A percentile compares a stretch with the other conserved stretches of the same genome.
Conservation (phyloP, 305 asterid genomes). For the Andrographis paniculata region DNA sequence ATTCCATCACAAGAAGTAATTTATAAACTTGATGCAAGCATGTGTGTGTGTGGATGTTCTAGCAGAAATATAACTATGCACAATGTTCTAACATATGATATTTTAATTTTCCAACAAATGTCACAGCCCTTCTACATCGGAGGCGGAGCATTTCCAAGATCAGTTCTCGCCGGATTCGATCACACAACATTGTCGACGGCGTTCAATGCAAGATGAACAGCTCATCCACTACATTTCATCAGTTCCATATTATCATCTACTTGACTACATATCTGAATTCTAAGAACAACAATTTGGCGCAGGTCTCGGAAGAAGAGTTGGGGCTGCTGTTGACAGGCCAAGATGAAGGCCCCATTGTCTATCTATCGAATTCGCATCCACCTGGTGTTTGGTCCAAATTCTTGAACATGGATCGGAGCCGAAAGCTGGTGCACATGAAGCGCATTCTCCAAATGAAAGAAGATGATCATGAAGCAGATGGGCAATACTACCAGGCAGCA, state of each 20-base stretch:
- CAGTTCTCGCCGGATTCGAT: slow-evolving; percentile 55
- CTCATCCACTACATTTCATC: neutral
- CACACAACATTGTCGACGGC: slow-evolving; percentile 33
- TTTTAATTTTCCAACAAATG: neutral
- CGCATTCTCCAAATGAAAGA: slow-evolving; percentile 18
- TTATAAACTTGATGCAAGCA: no score
- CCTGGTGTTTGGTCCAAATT: slow-evolving; percentile 49
- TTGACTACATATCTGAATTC: neutral
- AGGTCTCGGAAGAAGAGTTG: slow-evolving; percentile 53
- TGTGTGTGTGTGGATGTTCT: no score
- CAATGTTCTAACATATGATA: neutral
- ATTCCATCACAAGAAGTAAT: no score
- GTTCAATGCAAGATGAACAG: slow-evolving; percentile 34
- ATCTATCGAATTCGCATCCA: slow-evolving; percentile 27
- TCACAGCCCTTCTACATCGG: slow-evolving; percentile 41
- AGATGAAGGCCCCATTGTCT: slow-evolving; percentile 46
- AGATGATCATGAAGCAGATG: slow-evolving; percentile 17
- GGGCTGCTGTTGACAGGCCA: slow-evolving; percentile 35
- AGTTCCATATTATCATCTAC: neutral
- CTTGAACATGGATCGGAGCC: slow-evolving; percentile 31
- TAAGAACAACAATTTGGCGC: neutral
- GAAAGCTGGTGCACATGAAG: slow-evolving; percentile 39
- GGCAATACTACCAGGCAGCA: slow-evolving; percentile 12
- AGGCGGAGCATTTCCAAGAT: slow-evolving; percentile 48
- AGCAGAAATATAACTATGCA: no score